These are phyloP conservation scores for Chrysoporthe puriensis DNA, from an alignment of 2,329 filamentous ascomycete genomes.

Conservation along the genomic window DNA sequence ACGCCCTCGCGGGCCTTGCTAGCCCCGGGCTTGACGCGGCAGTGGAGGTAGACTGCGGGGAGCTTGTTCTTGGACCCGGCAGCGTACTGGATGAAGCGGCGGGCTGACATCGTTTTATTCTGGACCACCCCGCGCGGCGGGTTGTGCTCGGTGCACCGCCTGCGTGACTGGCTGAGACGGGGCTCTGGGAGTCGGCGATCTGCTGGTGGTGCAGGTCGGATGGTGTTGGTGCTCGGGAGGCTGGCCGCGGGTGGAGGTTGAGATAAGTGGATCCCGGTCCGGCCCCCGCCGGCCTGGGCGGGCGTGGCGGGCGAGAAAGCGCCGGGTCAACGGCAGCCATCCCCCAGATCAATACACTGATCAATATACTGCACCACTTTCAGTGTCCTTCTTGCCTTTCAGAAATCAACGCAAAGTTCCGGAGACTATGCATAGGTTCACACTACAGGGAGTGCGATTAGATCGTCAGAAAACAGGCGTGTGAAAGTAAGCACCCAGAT, in stretches of 20 bases:
- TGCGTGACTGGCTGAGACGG: not conserved
- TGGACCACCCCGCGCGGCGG: not conserved
- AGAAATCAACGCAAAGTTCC: not conserved
- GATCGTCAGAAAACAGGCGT: too few relatives aligned
- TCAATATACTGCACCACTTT: too few relatives aligned
- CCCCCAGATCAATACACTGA: too few relatives aligned
- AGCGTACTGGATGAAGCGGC: conserved; percentile 43
- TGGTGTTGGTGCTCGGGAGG: not conserved
- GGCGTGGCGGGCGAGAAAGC: not conserved
- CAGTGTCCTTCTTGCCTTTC: too few relatives aligned
- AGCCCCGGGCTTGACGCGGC: conserved; percentile 69
- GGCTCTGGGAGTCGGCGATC: not conserved
- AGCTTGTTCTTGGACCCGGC: conserved; percentile 51
- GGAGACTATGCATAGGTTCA: not conserved
- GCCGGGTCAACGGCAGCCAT: not conserved
- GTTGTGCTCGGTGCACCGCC: not conserved
- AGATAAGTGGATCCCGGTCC: not conserved
- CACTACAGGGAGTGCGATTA: not conserved
- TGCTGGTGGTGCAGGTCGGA: not conserved
- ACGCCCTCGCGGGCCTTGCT: conserved; percentile 66
- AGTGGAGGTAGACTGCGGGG: conserved; percentile 61
- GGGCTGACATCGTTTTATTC: conserved; percentile 47
- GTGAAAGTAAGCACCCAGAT: too few relatives aligned
- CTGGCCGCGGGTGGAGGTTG: not conserved
- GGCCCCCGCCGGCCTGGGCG: not conserved